These are phyloP conservation scores for Gyrodon lividus DNA, from an alignment of 768 basidiomycete genomes.

Conservation along the genomic window DNA sequence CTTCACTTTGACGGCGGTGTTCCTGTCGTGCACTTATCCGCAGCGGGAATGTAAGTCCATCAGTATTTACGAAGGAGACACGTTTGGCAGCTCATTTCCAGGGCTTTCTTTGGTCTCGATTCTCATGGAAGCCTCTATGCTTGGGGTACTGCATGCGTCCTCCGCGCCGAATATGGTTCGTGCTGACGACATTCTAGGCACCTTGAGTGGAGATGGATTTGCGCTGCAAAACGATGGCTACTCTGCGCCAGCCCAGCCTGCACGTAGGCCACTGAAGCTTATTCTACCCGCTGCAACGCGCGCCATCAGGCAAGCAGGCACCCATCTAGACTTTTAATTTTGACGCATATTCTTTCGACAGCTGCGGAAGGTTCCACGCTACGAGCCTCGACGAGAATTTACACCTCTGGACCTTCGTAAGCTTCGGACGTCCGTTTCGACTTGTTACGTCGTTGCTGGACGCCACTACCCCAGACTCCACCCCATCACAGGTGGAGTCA, in stretches of 20 bases:
- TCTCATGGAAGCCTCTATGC: slow-evolving; percentile 68
- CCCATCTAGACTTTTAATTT: neutral
- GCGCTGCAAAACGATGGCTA: slow-evolving; percentile 54
- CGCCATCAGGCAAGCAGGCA: slow-evolving; percentile 55
- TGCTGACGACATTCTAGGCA: slow-evolving; percentile 44
- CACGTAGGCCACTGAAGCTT: slow-evolving; percentile 56
- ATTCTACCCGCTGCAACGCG: slow-evolving; percentile 57
- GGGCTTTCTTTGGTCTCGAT: slow-evolving; percentile 88
- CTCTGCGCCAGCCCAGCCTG: slow-evolving; percentile 49
- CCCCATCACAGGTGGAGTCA: slow-evolving; percentile 65
- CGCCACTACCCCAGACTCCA: slow-evolving; percentile 43
- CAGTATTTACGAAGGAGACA: slow-evolving; percentile 1
- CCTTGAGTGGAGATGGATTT: slow-evolving; percentile 47
- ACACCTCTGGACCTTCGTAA: slow-evolving; percentile 71
- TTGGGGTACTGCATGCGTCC: slow-evolving; percentile 60
- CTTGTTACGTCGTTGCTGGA: slow-evolving; percentile 43
- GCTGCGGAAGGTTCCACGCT: slow-evolving; percentile 77
- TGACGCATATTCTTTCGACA: slow-evolving; percentile 30
- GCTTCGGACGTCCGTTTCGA: slow-evolving; percentile 77
- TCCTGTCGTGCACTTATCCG: slow-evolving; percentile 69
- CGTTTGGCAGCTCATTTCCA: slow-evolving; percentile 27
- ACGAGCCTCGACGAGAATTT: slow-evolving; percentile 58
- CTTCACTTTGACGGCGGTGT: slow-evolving; percentile 54
- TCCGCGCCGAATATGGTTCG: neutral
- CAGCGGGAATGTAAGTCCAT: slow-evolving; percentile 74